These are phyloP conservation scores for Naganishia cerealis DNA, from an alignment of 1,284 basidiomycete species.

Conservation along the genomic window DNA sequence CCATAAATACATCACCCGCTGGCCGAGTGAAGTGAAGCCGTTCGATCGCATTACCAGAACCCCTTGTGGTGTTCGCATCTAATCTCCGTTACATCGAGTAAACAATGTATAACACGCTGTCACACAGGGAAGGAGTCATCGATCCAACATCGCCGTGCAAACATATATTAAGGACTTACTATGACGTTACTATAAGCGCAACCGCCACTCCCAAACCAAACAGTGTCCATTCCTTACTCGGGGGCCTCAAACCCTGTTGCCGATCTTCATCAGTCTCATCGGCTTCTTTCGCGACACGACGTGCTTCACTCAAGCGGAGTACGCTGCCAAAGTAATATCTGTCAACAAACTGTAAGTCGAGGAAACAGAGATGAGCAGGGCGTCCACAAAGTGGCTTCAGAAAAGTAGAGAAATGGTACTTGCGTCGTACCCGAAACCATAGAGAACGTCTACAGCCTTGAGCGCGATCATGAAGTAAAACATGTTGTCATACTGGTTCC, in stretches of 20 bases:
- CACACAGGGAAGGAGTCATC: slow-evolving; percentile 7
- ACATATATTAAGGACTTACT: slow-evolving; percentile 19
- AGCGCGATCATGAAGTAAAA: slow-evolving; percentile 55
- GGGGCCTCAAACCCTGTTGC: slow-evolving; percentile 32
- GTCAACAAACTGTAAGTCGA: slow-evolving; percentile 38
- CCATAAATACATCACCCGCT: too few species aligned
- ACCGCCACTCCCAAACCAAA: slow-evolving; percentile 42
- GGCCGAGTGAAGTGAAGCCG: too few species aligned
- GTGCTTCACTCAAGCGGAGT: slow-evolving; percentile 37
- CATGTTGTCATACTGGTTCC: slow-evolving; percentile 49
- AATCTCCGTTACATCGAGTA: slow-evolving; percentile 43
- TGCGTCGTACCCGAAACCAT: slow-evolving; percentile 30
- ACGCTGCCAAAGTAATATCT: slow-evolving; percentile 39
- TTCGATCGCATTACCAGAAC: too few species aligned
- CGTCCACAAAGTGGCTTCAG: slow-evolving; percentile 46
- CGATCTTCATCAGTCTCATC: slow-evolving; percentile 36
- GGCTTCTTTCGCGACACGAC: slow-evolving; percentile 28
- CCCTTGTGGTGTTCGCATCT: too few species aligned
- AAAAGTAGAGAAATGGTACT: slow-evolving; percentile 50
- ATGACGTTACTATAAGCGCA: slow-evolving; percentile 9
- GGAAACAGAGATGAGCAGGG: slow-evolving; percentile 47
- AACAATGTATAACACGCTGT: slow-evolving; percentile 39
- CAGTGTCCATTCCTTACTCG: slow-evolving; percentile 39
- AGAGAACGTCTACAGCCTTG: slow-evolving; percentile 51
- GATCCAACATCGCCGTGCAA: neutral